Evolutionary conservation across 768 basidiomycete species (phyloP), one percentile per base, ranked within the genome.

Genomic region (Boletellus ananas): DNA sequence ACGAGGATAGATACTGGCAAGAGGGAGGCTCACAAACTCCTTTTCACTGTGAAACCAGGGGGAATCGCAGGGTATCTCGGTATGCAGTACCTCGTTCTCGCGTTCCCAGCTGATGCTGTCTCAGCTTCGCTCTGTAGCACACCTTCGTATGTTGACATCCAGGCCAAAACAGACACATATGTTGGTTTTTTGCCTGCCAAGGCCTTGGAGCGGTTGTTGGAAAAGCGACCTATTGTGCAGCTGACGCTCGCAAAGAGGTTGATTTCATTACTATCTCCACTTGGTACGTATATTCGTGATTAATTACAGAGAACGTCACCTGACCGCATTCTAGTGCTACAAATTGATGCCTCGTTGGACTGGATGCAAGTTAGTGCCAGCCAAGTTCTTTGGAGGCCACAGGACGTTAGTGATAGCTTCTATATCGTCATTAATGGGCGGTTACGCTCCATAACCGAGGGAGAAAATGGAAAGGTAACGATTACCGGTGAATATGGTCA

Each of bases 381-480:
- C 2, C 94, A 98, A 68, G 92, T 96, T 37, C 74, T 95, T 25
- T 98, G 94, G 86, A 79, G 94, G 29, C 87, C 94, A 29, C 84
- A 87, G 29, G 96, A 98, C 52, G 73, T 72, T 41, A 93, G 94
- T 55, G 91, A 97, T 62, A 94, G 93, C 59, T 97, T 98, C 69
- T 98, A 96, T 66, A 96, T 99, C 51, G 96, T 95, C 54, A 90
- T 95, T 65, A 95, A 98, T 63, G 96, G 96, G 43, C 93, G 96
- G 58, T 72, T 99, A 16, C 83, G 96, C 54, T 90, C 93, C 2
- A 86, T 98, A 51, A 78, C 81, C 13, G 94, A 97, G 61, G 81
- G 80, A 20, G 83, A 87, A 23, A 77, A 74, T 25, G 91, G 89
- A 6, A 83, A 78, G 33, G 84, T 95, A 34, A 79, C 79, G 10